A percentile compares a stretch with the other conserved stretches of the same genome.
Evolutionary conservation across 129 eudicot species (phyloP).

Genomic region (Escallonia herrerae): DNA sequence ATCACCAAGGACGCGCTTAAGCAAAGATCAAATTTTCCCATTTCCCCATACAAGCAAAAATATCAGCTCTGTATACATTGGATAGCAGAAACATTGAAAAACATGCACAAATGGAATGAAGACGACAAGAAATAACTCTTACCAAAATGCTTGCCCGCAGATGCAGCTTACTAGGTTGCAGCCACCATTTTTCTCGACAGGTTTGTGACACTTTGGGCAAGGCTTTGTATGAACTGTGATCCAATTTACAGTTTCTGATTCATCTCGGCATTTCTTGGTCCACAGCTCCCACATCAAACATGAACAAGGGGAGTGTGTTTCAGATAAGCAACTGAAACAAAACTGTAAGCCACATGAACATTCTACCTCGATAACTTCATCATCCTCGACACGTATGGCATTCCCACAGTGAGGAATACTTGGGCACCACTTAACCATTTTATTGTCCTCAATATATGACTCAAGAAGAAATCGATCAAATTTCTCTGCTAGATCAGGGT

Average conservation of each 20-base stretch:
- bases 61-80: not conserved
- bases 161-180: slow-evolving; percentile 90
- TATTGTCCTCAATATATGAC: slow-evolving; percentile 87
- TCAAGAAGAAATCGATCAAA: slow-evolving; percentile 87
- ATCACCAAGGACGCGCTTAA: no score
- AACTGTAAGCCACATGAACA: slow-evolving; percentile 86
- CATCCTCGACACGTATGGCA: slow-evolving; percentile 86
- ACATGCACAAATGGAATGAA: slow-evolving; percentile 7
- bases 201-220: slow-evolving; percentile 95
- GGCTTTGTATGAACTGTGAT: slow-evolving; percentile 91
- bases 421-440: slow-evolving; percentile 97
- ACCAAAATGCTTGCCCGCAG: slow-evolving; percentile 98
- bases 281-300: slow-evolving; percentile 91
- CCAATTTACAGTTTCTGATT: slow-evolving; percentile 95
- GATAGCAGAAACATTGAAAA: slow-evolving; percentile 1
- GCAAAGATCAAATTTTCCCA: no score
- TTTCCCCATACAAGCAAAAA: no score
- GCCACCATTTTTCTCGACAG: slow-evolving; percentile 97
- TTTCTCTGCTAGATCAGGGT: slow-evolving; percentile 84
- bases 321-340: slow-evolving; percentile 81
- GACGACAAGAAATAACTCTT: slow-evolving; percentile 15
- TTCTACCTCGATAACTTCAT: slow-evolving; percentile 88
- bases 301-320: slow-evolving; percentile 94
- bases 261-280: slow-evolving; percentile 83
- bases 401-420: slow-evolving; percentile 92